Evolutionary conservation across 202 grass and related monocot species (phyloP), one percentile per base, ranked within the genome.

Genomic region (Setaria viridis): DNA sequence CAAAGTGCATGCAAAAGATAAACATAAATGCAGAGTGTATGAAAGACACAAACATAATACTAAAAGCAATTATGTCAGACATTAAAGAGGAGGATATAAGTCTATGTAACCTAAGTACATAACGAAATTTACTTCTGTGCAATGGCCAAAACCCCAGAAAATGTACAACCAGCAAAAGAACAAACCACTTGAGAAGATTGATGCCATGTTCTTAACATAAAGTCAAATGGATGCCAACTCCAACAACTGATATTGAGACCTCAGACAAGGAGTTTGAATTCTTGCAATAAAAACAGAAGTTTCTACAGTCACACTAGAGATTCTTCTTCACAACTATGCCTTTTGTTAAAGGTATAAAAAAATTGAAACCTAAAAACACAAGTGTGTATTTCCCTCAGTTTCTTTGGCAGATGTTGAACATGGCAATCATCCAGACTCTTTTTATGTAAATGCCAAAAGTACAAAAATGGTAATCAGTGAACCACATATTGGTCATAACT

Each of bases 1-100:
- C 13, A 70, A 32, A 85, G 49, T 62, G 42, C 69, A 75, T 39
- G 82, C 37, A 86, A 55, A 21, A 65, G 25, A 83, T 89, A 58
- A 85, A 81, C 58, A 89, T 21, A 60, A 19, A 45, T 74, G 19
- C 58, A 73, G 57, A 83, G 47, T 58, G 16, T 70, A 78, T 37
- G 78, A 17, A 82, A 53, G 47, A 70, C 33, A 73, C 72, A 76
- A 80, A 81, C 59, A 81, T 35, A 45, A 33, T 34, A 60, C 46
- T 59, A 81, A 21, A 54, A 63, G 57, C n/a, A 70, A 50, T 51
- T 53, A 37, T 17, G 15, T 41, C 1, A 56, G 12, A 69, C 4
- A 13, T 16, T 12, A 70, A 43, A 57, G 13, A 57, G 15, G 15
- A 32, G n/a, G 15, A 20, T 58, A 70, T 1, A 82, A 71, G 25